These are phyloP conservation scores for Arthrinium phaeospermum DNA, from an alignment of 2,329 filamentous ascomycete species.

Conservation along the genomic window DNA sequence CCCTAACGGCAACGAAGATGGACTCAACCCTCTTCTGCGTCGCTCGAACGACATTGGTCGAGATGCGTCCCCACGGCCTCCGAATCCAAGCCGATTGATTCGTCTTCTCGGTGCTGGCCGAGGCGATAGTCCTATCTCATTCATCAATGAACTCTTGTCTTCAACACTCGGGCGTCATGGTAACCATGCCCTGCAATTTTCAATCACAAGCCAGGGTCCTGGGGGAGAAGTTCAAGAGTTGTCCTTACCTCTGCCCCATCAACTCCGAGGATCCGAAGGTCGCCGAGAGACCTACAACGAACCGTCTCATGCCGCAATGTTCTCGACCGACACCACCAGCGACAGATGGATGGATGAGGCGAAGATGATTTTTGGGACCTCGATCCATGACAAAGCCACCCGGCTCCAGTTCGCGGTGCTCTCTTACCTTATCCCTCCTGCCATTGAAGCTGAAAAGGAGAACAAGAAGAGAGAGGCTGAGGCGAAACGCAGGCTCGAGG, in stretches of 20 bases:
- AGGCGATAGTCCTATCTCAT: slow-evolving; percentile 57
- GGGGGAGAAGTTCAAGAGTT: slow-evolving; percentile 59
- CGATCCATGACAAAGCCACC: slow-evolving; percentile 69
- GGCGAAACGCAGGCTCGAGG: slow-evolving; percentile 58
- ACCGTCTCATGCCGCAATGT: slow-evolving; percentile 77
- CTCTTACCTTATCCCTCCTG: slow-evolving; percentile 78
- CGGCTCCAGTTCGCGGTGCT: slow-evolving; percentile 73
- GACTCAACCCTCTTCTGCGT: slow-evolving; percentile 84
- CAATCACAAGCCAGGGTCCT: slow-evolving; percentile 57
- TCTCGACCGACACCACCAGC: slow-evolving; percentile 73
- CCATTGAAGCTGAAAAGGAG: slow-evolving; percentile 80
- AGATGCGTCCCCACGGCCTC: slow-evolving; percentile 55
- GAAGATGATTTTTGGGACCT: slow-evolving; percentile 82
- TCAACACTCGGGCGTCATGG: slow-evolving; percentile 51
- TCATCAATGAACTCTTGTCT: slow-evolving; percentile 63
- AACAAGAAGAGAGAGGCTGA: slow-evolving; percentile 64
- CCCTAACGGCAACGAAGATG: slow-evolving; percentile 73
- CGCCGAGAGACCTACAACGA: slow-evolving; percentile 61
- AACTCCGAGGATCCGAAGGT: slow-evolving; percentile 50
- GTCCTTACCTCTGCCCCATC: slow-evolving; percentile 38
- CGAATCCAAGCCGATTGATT: slow-evolving; percentile 56
- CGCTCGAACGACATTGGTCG: slow-evolving; percentile 54
- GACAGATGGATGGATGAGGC: slow-evolving; percentile 90
- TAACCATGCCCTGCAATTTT: slow-evolving; percentile 63
- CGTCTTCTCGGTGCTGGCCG: slow-evolving; percentile 53